Base-by-base conservation (phyloP, 371 early-diverging fungal species). In the Mucor piriformis region DNA sequence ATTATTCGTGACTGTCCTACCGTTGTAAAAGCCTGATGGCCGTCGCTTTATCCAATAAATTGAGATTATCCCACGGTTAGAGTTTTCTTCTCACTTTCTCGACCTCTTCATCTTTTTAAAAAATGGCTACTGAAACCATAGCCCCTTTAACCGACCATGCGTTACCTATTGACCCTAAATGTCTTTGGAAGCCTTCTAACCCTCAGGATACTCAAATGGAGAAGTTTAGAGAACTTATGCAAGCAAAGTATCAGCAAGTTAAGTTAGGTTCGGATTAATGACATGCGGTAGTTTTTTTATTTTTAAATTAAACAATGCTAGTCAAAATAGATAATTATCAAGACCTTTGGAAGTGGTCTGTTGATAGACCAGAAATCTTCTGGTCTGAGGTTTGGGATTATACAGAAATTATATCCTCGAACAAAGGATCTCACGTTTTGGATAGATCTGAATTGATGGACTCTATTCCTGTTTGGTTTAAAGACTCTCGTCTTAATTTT, bases 331-430 rank as follows among this genome's bases (percentile, higher is more conserved):
- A 51, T 33, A 79, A 79, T 50, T 92, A 93, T 48, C 63, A 67
- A 27, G 89, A 89, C 2, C 80, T 97, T 13, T 90, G 91, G 79
- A 59, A 85, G 37, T 97, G 94, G 94, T 95, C 95, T 6, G 85
- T 90, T 21, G 70, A 76, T 6, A 67, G 86, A 16, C 77, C 90
- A 38, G 81, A 81, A 50, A 69, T 81, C 11, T 98, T 98, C 68
- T 98, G 98, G 98, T 78, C 81, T 8, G 83, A 81, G 40, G 92
- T 95, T 23, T 95, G 94, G 94, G 90, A 92, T 42, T 95, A 83
- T 64, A 88, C 89, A 33, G 79, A 80, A 3, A 83, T 97, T 29
- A 72, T 85, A 34, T 57, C 79, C 7, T 88, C 89, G 15, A 63
- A 61, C 10, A 64, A 67, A 21, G 68, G 69, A 6, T 40, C 50